Conservation (phyloP, 1,284 basidiomycete genomes). For the Heterobasidion parviporum region DNA sequence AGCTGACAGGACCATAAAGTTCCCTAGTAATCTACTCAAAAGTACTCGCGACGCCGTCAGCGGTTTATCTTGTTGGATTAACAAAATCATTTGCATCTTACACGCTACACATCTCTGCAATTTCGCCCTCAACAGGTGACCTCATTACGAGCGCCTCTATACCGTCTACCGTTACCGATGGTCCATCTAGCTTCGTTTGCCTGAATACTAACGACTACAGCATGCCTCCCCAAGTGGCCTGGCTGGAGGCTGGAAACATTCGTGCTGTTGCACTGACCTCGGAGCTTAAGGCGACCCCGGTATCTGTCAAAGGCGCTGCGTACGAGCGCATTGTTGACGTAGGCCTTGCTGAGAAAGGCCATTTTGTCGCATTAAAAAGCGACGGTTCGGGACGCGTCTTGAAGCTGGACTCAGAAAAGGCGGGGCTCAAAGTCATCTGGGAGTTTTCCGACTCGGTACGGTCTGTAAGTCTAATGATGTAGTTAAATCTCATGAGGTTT, state of each 20-base stretch:
- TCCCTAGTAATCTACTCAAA: constrained; percentile 59
- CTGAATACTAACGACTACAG: constrained; percentile 12
- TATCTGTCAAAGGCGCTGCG: constrained; percentile 29
- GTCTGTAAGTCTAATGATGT: neutral
- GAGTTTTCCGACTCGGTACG: constrained; percentile 52
- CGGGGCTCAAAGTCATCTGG: constrained; percentile 36
- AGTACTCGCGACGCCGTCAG: constrained; percentile 40
- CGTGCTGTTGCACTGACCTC: constrained; percentile 46
- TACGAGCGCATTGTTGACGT: constrained; percentile 50
- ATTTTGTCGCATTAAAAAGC: constrained; percentile 43
- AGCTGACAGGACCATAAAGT: constrained; percentile 25
- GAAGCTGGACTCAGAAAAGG: constrained; percentile 32
- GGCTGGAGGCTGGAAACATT: constrained; percentile 60
- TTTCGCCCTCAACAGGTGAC: constrained; percentile 49
- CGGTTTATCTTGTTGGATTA: constrained; percentile 64
- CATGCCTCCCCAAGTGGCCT: constrained; percentile 38
- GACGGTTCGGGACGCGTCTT: constrained; percentile 53
- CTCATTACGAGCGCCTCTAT: constrained; percentile 44
- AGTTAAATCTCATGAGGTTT: neutral
- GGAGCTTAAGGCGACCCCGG: constrained; percentile 40
- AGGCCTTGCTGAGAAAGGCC: constrained; percentile 37
- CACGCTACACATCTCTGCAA: constrained; percentile 56
- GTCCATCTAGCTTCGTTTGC: constrained; percentile 33
- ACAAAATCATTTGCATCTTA: constrained; percentile 55
- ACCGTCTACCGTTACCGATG: constrained; percentile 47